phyloP scores from a whole-genome alignment of 2,329 filamentous ascomycete species.

The Epicoccum nigrum region DNA sequence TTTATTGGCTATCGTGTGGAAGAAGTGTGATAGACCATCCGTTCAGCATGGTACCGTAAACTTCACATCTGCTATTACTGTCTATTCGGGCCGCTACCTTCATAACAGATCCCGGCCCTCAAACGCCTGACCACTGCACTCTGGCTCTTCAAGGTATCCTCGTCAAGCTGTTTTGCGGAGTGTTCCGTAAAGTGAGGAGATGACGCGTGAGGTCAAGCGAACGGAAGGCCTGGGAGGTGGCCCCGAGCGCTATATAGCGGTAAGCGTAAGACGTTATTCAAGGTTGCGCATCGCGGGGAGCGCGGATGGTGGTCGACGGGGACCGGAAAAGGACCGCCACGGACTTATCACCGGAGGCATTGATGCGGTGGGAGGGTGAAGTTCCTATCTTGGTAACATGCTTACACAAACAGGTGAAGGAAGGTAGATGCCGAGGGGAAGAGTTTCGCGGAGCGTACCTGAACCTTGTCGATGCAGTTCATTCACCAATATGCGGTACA shows the following conservation, averaged over 20 bases:
- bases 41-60: neutral
- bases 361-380: neutral
- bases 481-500: neutral
- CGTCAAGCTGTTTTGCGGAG: neutral
- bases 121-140: neutral
- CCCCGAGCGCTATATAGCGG: slow-evolving; percentile 7
- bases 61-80: slow-evolving; percentile 7
- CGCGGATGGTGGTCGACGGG: neutral
- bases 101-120: neutral
- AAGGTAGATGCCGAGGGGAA: neutral
- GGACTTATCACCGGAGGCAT: slow-evolving; percentile 1
- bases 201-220: slow-evolving; percentile 1
- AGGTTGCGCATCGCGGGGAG: slow-evolving; percentile 10
- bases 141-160: neutral
- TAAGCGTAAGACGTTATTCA: slow-evolving; percentile 3
- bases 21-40: neutral
- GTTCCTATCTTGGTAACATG: too few relatives aligned
- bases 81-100: slow-evolving; percentile 7
- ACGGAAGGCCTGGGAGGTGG: neutral
- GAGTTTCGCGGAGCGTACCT: neutral
- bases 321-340: slow-evolving; percentile 10
- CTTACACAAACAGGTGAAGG: too few relatives aligned
- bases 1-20: neutral
- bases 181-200: neutral
- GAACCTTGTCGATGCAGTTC: neutral